Base-by-base conservation (phyloP, 306 rosid species). In the Sicyos edulis region DNA sequence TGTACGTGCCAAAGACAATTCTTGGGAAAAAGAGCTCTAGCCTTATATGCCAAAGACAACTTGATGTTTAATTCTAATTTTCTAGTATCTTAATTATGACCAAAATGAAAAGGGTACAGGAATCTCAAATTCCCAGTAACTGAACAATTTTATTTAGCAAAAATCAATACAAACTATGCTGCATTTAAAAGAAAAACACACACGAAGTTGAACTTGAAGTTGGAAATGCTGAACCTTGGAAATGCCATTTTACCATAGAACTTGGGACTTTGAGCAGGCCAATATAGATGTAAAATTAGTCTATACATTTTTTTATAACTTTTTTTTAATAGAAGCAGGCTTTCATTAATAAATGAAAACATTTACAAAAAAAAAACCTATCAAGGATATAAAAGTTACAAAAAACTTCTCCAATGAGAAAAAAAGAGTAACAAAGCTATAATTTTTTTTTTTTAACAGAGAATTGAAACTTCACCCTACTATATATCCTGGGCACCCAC, bases 1-100 rank as follows among this genome's bases (percentile, higher is more conserved):
- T 7, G 13, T 20, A 55, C 54, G 82, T 82, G n/a, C n/a, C n/a
- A n/a, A n/a, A 54, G 53, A 72, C 20, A 42, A 72, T 6, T 20
- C 57, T 34, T 19, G 72, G 10, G 47, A 21, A 12, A 24, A 50
- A 40, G 67, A 32, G 45, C 10, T 37, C 22, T 9, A 24, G 52
- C 52, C 14, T 37, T 0, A 37, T 37, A 4, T 40, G 51, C 2
- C 52, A 64, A 64, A 64, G 70, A 64, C 70, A 37, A 16, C 52
- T 64, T 17, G 16, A 64, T n/a, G 8, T 37, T 15, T 40, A 4
- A 40, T 17, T 64, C 29, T 17, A 62, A 19, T 37, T 37, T n/a
- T 64, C 21, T 15, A 14, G 67, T 14, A 61, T 32, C 2, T 12
- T 34, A 37, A 64, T n/a, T n/a, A 40, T 8, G 29, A 40, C 52